Conservation (phyloP, 352 stramenopile genomes). For the Pythium folliculosum region DNA sequence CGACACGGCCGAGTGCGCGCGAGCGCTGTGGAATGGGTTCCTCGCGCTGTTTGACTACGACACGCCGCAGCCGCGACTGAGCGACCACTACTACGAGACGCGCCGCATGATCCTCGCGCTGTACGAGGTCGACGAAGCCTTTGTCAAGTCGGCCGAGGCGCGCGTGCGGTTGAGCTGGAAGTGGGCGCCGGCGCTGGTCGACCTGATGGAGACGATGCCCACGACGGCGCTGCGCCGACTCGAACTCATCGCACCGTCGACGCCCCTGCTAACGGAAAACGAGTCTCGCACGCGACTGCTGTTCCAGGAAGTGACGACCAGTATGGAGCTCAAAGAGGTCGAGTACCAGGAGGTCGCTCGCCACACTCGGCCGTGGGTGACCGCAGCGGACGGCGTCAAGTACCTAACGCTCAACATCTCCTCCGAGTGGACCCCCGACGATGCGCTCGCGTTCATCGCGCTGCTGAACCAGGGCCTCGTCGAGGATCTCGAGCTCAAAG, state of each 20-base stretch:
- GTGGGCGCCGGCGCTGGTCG: background rate
- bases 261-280: background rate
- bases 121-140: conserved; percentile 12
- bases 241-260: background rate
- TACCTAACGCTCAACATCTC: background rate
- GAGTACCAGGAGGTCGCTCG: background rate
- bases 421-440: background rate
- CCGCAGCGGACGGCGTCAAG: background rate
- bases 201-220: conserved; percentile 3
- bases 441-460: background rate
- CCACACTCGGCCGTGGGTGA: background rate
- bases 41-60: background rate
- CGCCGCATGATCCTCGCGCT: conserved; percentile 1
- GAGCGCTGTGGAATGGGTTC: background rate
- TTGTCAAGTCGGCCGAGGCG: background rate
- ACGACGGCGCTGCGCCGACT: background rate
- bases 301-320: background rate
- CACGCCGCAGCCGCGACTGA: background rate
- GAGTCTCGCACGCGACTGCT: conserved; percentile 1
- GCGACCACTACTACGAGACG: conserved; percentile 3
- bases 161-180: background rate
- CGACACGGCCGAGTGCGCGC: background rate
- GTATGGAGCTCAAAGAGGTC: background rate
- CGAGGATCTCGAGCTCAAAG: background rate
- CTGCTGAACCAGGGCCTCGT: background rate